Percentiles rank a stretch among this genome's conserved stretches.
Evolutionary conservation across 192 early-diverging fungal species (phyloP).

Genomic region (Globomyces pollinis-pini): DNA sequence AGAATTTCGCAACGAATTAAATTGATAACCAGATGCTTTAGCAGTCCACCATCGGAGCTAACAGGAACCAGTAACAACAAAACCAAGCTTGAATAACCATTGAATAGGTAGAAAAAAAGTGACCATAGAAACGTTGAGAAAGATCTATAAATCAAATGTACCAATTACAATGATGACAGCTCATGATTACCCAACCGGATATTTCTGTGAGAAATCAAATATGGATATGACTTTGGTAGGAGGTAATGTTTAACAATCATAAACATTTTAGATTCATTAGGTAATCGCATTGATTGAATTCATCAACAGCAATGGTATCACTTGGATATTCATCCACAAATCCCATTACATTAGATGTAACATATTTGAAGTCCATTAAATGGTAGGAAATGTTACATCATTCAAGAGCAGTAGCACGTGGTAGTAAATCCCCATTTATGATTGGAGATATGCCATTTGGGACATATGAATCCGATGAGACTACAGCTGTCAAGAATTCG

Average conservation of each 20-base stretch:
- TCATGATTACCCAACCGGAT: conserved; percentile 87
- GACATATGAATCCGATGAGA: conserved; percentile 74
- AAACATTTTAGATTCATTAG: too few species aligned
- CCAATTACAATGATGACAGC: conserved; percentile 95
- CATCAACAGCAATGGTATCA: conserved; percentile 95
- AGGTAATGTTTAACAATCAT: too few species aligned
- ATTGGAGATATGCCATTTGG: conserved; percentile 84
- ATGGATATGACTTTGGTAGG: conserved; percentile 90
- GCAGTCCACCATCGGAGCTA: too few species aligned
- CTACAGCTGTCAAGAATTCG: conserved; percentile 67
- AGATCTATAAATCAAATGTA: conserved; percentile 59
- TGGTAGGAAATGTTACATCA: conserved; percentile 94
- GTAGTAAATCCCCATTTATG: conserved; percentile 66
- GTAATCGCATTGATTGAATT: too few species aligned
- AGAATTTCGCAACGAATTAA: too few species aligned
- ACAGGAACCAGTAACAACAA: too few species aligned
- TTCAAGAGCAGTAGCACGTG: conserved; percentile 78
- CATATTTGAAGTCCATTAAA: too few species aligned
- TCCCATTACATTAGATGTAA: conserved; percentile 77
- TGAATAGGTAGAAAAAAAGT: conserved; percentile 82
- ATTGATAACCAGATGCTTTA: too few species aligned
- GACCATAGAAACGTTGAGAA: conserved; percentile 72
- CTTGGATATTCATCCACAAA: conserved; percentile 83
- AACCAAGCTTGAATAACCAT: too few species aligned
- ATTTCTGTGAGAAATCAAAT: conserved; percentile 72